Conservation (phyloP, 495 filamentous ascomycete species). For the Aspergillus affinis region DNA sequence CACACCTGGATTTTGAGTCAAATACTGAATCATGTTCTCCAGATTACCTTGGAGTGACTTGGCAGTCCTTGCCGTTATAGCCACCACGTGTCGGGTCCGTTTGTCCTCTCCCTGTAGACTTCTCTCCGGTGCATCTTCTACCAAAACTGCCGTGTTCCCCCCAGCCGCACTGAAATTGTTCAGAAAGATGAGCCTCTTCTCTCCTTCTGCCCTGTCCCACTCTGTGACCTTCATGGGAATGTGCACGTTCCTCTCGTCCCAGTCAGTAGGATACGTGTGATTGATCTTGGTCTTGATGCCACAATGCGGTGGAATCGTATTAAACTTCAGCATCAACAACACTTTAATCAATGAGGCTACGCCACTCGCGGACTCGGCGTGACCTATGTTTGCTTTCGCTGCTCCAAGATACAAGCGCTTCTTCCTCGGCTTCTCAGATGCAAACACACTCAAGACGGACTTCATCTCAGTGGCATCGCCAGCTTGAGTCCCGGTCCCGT, state of each 20-base stretch:
- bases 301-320: conserved; percentile 78
- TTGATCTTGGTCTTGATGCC: conserved; percentile 86
- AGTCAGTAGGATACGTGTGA: conserved; percentile 75
- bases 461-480: conserved; percentile 79
- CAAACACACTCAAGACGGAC: conserved; percentile 78
- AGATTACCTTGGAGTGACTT: conserved; percentile 57
- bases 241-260: conserved; percentile 73
- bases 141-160: conserved; percentile 52
- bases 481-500: conserved; percentile 85
- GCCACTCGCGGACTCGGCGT: conserved; percentile 87
- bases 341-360: conserved; percentile 81
- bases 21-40: conserved; percentile 47
- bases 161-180: conserved; percentile 68
- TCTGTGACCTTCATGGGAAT: conserved; percentile 59
- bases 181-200: conserved; percentile 62
- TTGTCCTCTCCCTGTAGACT: conserved; percentile 49
- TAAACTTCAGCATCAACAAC: conserved; percentile 82
- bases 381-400: conserved; percentile 86
- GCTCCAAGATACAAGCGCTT: conserved; percentile 80
- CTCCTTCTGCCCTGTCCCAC: conserved; percentile 62
- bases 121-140: conserved; percentile 53
- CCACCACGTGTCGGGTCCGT: conserved; percentile 47
- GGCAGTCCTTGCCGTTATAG: conserved; percentile 54
- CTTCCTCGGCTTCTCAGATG: conserved; percentile 64
- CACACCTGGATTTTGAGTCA: conserved; percentile 43